Evolutionary conservation across 352 stramenopile genomes (phyloP), one percentile per base, ranked within the genome.

Genomic region (Phytophthora hibernalis): DNA sequence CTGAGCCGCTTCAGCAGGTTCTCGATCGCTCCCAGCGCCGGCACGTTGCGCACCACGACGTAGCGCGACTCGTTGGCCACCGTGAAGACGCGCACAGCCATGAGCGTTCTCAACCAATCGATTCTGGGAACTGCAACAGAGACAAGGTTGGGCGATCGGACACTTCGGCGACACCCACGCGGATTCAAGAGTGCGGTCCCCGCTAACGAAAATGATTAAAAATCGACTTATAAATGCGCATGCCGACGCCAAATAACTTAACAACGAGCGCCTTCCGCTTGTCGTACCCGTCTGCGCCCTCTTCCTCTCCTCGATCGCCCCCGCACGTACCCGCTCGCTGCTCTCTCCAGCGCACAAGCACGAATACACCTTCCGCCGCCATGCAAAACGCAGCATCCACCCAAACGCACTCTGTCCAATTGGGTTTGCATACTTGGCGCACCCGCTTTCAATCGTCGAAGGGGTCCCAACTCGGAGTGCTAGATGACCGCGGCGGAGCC

Each of bases 1-100:
- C 78, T 81, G 44, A 89, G 68, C 20, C 77, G 72, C 54, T 76
- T 72, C 13, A 88, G 66, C 47, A 91, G 78, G 38, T 89, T 80
- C 15, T 85, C 71, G 31, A 82, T 74, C 40, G 85, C 80, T 16
- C 79, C 80, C 3, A 91, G 68, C 40, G 82, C 72, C 22, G 82
- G 82, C 21, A 91, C 65, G 63, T 91, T 91, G 71, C 76, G 76
- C 52, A 91, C 76, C 26, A 89, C 53, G 20, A 91, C 47, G 58
- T 76, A 89, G 38, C 80, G 71, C 8, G 80, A 91, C 55, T 91
- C 82, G 49, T 65, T 72, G n/a, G 76, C 73, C 53, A 91, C 72
- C 0, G 82, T 89, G 69, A 83, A 91, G 24, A 88, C 80, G 37
- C 80, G 80, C 42, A 84, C 72, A 18, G 26, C n/a, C 66, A 74